Evolutionary conservation across 2,329 filamentous ascomycete genomes (phyloP).

Genomic region (Sarocladium kiliense): DNA sequence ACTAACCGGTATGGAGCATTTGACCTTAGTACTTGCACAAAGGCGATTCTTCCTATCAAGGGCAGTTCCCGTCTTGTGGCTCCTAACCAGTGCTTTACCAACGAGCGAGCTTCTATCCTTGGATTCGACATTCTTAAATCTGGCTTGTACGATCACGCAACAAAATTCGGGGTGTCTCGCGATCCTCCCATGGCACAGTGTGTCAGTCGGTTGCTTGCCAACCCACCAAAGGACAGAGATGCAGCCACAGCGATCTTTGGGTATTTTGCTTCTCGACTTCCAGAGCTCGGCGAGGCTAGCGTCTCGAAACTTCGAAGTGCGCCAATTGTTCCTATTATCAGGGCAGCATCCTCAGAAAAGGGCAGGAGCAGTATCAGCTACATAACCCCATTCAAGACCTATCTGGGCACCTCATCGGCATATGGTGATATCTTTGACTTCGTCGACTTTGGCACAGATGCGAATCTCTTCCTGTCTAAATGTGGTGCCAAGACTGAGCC

Average conservation of each 20-base stretch:
- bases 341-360: constrained; percentile 34
- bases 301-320: constrained; percentile 58
- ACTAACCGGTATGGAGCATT: constrained; percentile 68
- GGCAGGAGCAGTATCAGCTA: constrained; percentile 22
- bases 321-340: constrained; percentile 64
- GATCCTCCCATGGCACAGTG: constrained; percentile 78
- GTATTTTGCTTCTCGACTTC: constrained; percentile 75
- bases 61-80: constrained; percentile 62
- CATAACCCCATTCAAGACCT: constrained; percentile 68
- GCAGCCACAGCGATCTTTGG: constrained; percentile 70
- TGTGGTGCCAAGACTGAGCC: constrained; percentile 91
- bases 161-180: constrained; percentile 77
- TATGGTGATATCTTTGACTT: constrained; percentile 96
- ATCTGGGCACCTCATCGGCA: constrained; percentile 63
- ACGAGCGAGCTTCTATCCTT: constrained; percentile 69
- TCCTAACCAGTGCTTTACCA: constrained; percentile 77
- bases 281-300: constrained; percentile 62
- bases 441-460: constrained; percentile 84
- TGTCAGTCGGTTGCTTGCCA: constrained; percentile 64
- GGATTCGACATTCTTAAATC: constrained; percentile 73
- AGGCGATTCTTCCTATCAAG: constrained; percentile 68
- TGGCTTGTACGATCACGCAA: constrained; percentile 75
- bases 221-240: constrained; percentile 61
- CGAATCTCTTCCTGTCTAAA: constrained; percentile 81
- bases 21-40: constrained; percentile 48